Base-by-base conservation (phyloP, 1,139 yeast genomes). In the Barnettozyma hawaiiensis region DNA sequence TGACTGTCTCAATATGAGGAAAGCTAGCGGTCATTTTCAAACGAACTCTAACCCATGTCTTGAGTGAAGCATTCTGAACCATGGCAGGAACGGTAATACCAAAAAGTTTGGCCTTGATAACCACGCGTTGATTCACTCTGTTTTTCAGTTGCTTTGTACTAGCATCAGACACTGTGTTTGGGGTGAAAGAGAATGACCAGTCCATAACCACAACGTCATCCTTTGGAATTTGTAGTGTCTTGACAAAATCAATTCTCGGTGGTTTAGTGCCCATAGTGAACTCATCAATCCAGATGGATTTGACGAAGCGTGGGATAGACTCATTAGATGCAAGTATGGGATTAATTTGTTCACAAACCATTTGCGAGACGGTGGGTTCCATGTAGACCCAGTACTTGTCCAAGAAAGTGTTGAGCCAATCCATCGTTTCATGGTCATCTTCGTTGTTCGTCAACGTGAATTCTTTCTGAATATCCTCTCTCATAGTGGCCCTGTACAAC, bases 191-290 rank as follows among this genome's bases (percentile, higher is more conserved):
- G 43, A 84, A 69, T 41, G 82, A 81, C 96, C 96, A 92, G 69
- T 92, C 95, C 96, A 94, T 89, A 40, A 92, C 96, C 14, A 90
- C 95, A 45, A 92, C 82, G 59, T 90, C 97, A 48, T 85, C 85
- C 24, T 79, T 82, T 19, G 97, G 90, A 47, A 92, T 87, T 39
- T 81, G 84, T 55, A 89, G 76, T 2, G 97, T 86, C 59, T 92
- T 85, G 21, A 90, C 97, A 49, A 74, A 73, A 58, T 92, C 97
- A 47, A 92, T 72, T 62, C 98, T 76, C 29, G 96, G 96, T 10
- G 98, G 96, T 65, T 92, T 92, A 8, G 96, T 83, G 50, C 98
- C 98, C 15, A 85, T 76, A 9, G 97, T 90, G 59, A 92, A 83
- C 47, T 86, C 76, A 60, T 86, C 95, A 42, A 92, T 73, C 85